Base-by-base conservation (phyloP, 768 basidiomycete genomes). In the Phanerochaete sordida region DNA sequence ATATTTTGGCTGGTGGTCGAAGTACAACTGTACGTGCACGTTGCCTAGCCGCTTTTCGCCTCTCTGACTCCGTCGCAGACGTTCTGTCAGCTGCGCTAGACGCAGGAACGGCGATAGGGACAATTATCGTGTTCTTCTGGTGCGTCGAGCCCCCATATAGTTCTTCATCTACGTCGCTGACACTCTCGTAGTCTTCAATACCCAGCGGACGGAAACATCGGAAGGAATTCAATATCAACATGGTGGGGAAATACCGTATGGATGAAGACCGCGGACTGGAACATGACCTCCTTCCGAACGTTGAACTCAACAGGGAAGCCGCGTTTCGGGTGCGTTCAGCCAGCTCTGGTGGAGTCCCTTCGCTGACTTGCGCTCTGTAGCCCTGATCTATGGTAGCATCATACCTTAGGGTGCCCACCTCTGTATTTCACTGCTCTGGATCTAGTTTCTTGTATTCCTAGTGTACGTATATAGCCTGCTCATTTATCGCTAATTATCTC, bases 221-320 rank as follows among this genome's bases (percentile, higher is more conserved):
- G 86, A 3, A 2, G 67, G 9, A 71, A 75, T 27, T 84, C 63
- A 2, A 68, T 90, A 31, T 81, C 81, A 58, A 45, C 62, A 1
- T 91, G 89, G 90, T 90, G 87, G 88, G 90, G 88, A 8, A 90
- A 90, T 61, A 81, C 73, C 60, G 68, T 73, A 8, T 70, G 53
- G 64, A 2, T 46, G 33, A 68, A 70, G 0, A 77, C 73, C 0
- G 72, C 64, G 4, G 76, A 77, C 47, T 67, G 45, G 1, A n/a
- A 30, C 2, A 64, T 64, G 15, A 46, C 62, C 3, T 24, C 69
- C 19, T 37, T 61, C 45, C 64, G 59, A 57, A 49, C 27, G 2
- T 1, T 67, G 19, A 35, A 45, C 15, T 31, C 54, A 19, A 57
- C 56, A n/a, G 56, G 56, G 19, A 23, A 21, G 7, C 16, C 44